These are phyloP conservation scores for Melanogaster broomeanus DNA, from an alignment of 768 basidiomycete genomes.

Conservation along the genomic window DNA sequence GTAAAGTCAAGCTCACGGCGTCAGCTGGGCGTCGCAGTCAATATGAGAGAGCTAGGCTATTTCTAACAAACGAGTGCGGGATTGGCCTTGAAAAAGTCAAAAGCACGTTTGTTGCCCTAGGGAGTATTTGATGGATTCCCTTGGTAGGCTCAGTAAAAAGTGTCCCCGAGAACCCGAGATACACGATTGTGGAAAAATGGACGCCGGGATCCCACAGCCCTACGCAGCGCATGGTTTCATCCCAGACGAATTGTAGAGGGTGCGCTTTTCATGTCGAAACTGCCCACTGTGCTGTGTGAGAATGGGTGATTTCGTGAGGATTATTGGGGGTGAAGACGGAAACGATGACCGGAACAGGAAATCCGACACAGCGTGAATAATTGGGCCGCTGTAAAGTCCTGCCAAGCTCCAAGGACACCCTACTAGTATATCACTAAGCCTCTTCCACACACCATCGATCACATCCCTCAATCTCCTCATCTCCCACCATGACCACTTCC, in stretches of 20 bases:
- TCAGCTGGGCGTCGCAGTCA: neutral
- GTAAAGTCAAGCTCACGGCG: constrained; percentile 1
- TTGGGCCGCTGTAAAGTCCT: constrained; percentile 6
- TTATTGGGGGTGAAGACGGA: neutral
- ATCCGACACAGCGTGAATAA: neutral
- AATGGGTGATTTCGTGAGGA: neutral
- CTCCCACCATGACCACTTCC: constrained; percentile 70
- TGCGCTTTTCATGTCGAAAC: neutral
- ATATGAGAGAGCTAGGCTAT: constrained; percentile 14
- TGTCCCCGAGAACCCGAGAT: neutral
- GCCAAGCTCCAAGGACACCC: neutral
- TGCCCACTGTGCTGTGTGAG: neutral
- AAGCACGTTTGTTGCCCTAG: constrained; percentile 13
- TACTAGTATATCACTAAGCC: constrained; percentile 20
- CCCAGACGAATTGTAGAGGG: neutral
- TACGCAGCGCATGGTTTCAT: neutral
- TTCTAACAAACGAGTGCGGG: constrained; percentile 7
- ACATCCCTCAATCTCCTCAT: neutral
- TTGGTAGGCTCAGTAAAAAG: constrained; percentile 2
- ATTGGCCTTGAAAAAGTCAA: constrained; percentile 3
- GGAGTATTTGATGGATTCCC: constrained; percentile 7
- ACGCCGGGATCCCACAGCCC: constrained; percentile 4
- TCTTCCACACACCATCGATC: neutral
- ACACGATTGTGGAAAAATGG: constrained; percentile 23
- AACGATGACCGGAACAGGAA: constrained; percentile 1